Evolutionary conservation across 352 stramenopile genomes (phyloP).

Genomic region (Globisporangium sylvaticum): DNA sequence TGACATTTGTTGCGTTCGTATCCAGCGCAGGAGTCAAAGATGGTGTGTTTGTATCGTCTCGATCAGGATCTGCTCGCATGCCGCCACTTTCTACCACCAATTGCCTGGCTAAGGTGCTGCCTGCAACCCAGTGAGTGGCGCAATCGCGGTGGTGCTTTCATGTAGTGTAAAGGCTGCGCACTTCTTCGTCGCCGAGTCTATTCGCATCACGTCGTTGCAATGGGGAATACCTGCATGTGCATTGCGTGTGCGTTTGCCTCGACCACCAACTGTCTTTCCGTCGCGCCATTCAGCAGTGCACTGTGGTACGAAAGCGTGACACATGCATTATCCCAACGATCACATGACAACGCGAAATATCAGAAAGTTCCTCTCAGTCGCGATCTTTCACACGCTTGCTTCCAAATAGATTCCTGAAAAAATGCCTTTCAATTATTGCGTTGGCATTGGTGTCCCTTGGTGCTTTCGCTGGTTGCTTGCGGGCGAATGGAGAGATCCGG

Average conservation of each 20-base stretch:
- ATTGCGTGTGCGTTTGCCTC: background rate
- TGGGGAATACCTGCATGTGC: background rate
- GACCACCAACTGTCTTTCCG: slow-evolving; percentile 7
- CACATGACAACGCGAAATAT: slow-evolving; percentile 12
- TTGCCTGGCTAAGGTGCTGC: background rate
- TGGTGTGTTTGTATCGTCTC: slow-evolving; percentile 2
- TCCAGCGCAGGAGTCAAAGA: background rate
- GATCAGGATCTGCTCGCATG: background rate
- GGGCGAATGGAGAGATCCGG: background rate
- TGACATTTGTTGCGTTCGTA: slow-evolving; percentile 2
- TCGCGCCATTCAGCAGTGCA: background rate
- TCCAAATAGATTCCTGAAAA: slow-evolving; percentile 6
- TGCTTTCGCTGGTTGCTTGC: background rate
- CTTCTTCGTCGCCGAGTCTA: slow-evolving; percentile 3
- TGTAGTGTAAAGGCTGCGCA: background rate
- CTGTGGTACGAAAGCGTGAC: slow-evolving; percentile 3
- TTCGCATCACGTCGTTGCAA: slow-evolving; percentile 12
- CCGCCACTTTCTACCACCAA: background rate
- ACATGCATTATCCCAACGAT: slow-evolving; percentile 9
- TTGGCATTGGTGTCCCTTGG: background rate
- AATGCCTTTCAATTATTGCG: background rate
- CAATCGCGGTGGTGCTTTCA: background rate
- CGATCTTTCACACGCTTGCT: slow-evolving; percentile 13
- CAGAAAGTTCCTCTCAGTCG: slow-evolving; percentile 14
- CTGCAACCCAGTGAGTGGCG: background rate